Evolutionary conservation across 306 rosid genomes (phyloP).

Genomic region (Rubus idaeus): DNA sequence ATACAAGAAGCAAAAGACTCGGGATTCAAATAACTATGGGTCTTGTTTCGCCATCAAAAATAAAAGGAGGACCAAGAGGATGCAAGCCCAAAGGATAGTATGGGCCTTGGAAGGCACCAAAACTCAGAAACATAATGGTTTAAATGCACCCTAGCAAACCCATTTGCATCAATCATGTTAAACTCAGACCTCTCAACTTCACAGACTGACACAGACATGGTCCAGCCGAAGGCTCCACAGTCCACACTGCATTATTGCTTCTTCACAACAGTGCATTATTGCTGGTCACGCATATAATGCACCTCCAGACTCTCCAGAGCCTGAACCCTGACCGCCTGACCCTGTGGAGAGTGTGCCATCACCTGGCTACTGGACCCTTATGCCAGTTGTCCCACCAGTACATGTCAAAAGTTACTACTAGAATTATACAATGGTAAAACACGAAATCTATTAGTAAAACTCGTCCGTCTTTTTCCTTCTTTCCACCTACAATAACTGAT

Average conservation of each 20-base stretch:
- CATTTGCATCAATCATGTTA: not conserved
- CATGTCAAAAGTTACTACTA: no score
- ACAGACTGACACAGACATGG: not conserved
- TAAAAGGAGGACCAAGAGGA: not conserved
- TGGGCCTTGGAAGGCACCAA: not conserved
- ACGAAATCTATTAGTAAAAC: not conserved
- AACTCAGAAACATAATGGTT: not conserved
- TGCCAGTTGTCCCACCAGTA: slow-evolving; percentile 7
- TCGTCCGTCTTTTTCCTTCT: slow-evolving; percentile 20
- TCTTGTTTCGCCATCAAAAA: no score
- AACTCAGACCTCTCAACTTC: not conserved
- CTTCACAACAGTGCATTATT: slow-evolving; percentile 42
- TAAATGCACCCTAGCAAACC: not conserved
- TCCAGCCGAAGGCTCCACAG: not conserved
- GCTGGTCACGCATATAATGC: slow-evolving; percentile 45
- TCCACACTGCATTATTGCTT: not conserved
- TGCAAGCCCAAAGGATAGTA: not conserved
- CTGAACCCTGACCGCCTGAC: not conserved
- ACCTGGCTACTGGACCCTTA: not conserved
- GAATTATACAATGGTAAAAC: no score
- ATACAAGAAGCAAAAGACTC: no score
- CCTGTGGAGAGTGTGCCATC: not conserved
- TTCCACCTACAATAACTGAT: slow-evolving; percentile 20
- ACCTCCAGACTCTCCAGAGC: slow-evolving; percentile 16
- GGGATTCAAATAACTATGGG: no score